Conservation (phyloP, 176 grass and related monocot species). For the Miscanthus lutarioriparius region DNA sequence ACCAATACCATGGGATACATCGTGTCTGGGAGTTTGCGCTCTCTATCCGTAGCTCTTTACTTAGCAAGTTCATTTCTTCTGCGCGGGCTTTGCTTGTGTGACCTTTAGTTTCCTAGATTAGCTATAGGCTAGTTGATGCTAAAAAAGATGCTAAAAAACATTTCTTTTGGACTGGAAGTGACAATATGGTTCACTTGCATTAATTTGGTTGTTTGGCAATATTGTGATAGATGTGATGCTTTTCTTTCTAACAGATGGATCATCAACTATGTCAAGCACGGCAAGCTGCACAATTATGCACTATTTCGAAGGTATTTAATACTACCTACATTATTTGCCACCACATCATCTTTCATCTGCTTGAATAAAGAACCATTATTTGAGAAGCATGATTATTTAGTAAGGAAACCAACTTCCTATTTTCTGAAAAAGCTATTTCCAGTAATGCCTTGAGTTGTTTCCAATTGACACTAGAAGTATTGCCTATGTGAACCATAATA, state of each 20-base stretch:
- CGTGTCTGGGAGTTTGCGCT: no score
- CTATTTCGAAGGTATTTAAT: conserved; percentile 58
- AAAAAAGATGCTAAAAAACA: not conserved
- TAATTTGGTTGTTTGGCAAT: conserved; percentile 4
- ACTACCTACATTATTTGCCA: conserved; percentile 6
- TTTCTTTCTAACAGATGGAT: conserved; percentile 49
- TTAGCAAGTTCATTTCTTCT: no score
- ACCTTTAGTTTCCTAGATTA: no score
- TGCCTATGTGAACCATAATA: conserved; percentile 2
- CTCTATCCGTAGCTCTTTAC: no score
- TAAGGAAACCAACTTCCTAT: not conserved
- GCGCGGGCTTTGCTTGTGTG: no score
- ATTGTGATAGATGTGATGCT: not conserved
- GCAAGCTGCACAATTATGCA: conserved; percentile 49
- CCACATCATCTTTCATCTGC: not conserved
- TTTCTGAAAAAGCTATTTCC: not conserved
- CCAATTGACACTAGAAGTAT: not conserved
- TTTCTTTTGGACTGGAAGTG: not conserved
- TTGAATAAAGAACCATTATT: conserved; percentile 6
- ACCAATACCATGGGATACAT: no score
- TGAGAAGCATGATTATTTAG: no score
- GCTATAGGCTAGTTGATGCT: no score
- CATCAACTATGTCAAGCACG: conserved; percentile 48
- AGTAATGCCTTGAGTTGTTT: not conserved
- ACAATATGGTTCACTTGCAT: not conserved